Conservation (phyloP, 1,284 basidiomycete species). For the Thelephora terrestris region DNA sequence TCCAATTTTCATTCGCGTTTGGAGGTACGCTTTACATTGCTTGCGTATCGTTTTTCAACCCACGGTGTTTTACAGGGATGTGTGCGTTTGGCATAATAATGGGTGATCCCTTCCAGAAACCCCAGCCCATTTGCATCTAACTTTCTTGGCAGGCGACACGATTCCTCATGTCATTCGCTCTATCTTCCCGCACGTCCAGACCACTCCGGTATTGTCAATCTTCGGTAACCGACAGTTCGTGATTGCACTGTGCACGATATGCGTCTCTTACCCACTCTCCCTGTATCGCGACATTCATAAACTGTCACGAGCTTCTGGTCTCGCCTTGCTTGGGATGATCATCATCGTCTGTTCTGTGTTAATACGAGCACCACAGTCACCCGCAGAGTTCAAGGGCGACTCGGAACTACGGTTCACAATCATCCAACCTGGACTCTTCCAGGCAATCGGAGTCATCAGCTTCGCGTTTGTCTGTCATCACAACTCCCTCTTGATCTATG, state of each 20-base stretch:
- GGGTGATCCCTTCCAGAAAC: slow-evolving; percentile 33
- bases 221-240: slow-evolving; percentile 85
- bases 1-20: slow-evolving; percentile 96
- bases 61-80: slow-evolving; percentile 51
- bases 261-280: slow-evolving; percentile 90
- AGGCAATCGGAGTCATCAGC: slow-evolving; percentile 91
- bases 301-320: slow-evolving; percentile 83
- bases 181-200: slow-evolving; percentile 69
- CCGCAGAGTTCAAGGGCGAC: slow-evolving; percentile 70
- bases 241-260: slow-evolving; percentile 75
- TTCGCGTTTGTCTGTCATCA: slow-evolving; percentile 95
- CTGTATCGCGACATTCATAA: slow-evolving; percentile 97
- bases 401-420: slow-evolving; percentile 62
- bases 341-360: slow-evolving; percentile 89
- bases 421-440: slow-evolving; percentile 71
- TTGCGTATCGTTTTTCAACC: slow-evolving; percentile 3
- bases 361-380: slow-evolving; percentile 77
- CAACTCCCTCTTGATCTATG: slow-evolving; percentile 92
- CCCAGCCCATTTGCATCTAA: slow-evolving; percentile 33
- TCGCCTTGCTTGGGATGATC: slow-evolving; percentile 88
- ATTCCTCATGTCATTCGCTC: slow-evolving; percentile 91
- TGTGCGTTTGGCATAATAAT: slow-evolving; percentile 94
- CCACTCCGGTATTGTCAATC: slow-evolving; percentile 62
- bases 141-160: slow-evolving; percentile 61
- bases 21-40: slow-evolving; percentile 51